Base-by-base conservation (phyloP, 192 early-diverging fungal genomes). In the Coemansia sp. region DNA sequence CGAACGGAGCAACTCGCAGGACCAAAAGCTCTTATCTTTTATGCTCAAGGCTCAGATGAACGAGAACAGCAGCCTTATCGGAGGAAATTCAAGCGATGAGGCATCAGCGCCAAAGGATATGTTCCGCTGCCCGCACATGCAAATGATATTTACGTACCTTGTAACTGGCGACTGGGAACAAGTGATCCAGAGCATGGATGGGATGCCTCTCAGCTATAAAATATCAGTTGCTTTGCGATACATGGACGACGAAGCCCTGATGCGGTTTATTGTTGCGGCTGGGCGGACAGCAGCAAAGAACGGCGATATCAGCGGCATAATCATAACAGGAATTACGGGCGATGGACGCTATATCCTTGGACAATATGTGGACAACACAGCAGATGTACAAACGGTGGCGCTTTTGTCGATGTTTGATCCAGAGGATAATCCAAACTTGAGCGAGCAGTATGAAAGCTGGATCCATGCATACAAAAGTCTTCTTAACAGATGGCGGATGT, bases 351-450 rank as follows among this genome's bases (percentile, higher is more conserved):
- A 88, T 34, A 70, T 98, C 51, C 81, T 98, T 67, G 88, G 92
- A 59, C 78, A 82, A 36, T 95, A 92, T 69, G 84, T 98, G 10
- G 89, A 99, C 83, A 68, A 71, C 34, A 94, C 93, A 2, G 92
- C 92, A 2, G 97, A 99, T 69, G 87, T 96, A 55, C 97, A 99
- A 77, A 96, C 93, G 4, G 94, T 91, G 0, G 85, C 89, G 30
- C 69, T 98, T 20, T 76, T 90, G 2, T 77, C 90, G 30, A 85
- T 86, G 30, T 87, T 88, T 35, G 90, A 77, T 15, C 66, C 75
- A 1, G 64, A 66, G 34, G 57, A 58, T 20, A 60, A 63, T 35
- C 53, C 62, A 18, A 43, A 49, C 4, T 38, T 62, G 21, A 63
- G 51, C 45, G 81, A 75, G 34, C 63, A 66, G n/a, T 76, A 66